Evolutionary conservation across 129 eudicot genomes (phyloP), one percentile per base, ranked within the genome.

Genomic region (Helianthus tuberosus): DNA sequence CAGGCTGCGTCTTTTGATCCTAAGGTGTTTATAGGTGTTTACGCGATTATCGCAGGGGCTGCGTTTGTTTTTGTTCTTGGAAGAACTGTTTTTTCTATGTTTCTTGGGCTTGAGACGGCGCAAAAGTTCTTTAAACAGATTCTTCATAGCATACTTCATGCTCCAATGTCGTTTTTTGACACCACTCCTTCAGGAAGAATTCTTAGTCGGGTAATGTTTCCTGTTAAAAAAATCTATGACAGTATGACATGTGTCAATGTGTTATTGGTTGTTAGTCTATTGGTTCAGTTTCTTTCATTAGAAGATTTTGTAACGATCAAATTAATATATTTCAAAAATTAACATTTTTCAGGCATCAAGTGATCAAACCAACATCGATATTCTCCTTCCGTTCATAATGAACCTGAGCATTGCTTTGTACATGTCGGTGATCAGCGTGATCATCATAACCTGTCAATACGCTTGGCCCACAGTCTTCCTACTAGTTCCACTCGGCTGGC

Each of bases 121-220:
- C 94, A 86, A 12, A 81, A 74, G 25, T 88, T 85, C 81, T 91
- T 91, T 52, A 68, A 48, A 11, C 89, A 86, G 39, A 81, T 91
- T 51, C 75, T 91, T 11, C 38, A 63, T 48, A 75, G 91, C 54
- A 77, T 86, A 39, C 72, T 88, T 60, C 97, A 84, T 77, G 97
- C 97, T 77, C 97, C 97, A 0, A 91, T 91, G 93, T 88, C 89
- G 27, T 91, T 91, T 80, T 91, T 88, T 32, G 97, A 91, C 55
- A 85, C 97, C 47, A 91, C 94, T 3, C 97, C 97, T 38, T 85
- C 94, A 0, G 97, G 97, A 72, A 88, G 97, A 80, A 75, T 88
- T 54, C 77, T 91, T 49, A 91, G 76, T 78, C 94, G 97, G 72
- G 96, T 90, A 78, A 72, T 0, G 17, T 65, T 69, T 12, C 9